Conservation (phyloP, 2,329 filamentous ascomycete genomes). For the Dactylellina drechsleri region DNA sequence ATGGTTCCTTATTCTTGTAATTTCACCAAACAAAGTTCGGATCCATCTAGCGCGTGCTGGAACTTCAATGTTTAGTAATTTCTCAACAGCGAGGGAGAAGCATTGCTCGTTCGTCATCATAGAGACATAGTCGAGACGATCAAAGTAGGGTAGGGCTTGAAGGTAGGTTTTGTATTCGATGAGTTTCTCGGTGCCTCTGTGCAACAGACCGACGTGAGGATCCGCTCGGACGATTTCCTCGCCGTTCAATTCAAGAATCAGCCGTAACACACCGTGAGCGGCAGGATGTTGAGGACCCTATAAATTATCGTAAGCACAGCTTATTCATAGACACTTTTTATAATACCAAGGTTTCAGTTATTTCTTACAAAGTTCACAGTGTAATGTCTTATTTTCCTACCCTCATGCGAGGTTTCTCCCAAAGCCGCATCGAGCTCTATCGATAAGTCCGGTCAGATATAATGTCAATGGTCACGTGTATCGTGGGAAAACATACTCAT, state of each 20-base stretch:
- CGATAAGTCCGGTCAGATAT: constrained; percentile 60
- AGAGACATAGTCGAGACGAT: constrained; percentile 97
- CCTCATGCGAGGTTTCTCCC: constrained; percentile 64
- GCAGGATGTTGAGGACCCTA: constrained; percentile 93
- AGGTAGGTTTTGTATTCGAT: constrained; percentile 99
- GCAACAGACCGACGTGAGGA: constrained; percentile 94
- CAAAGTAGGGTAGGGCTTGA: constrained; percentile 97
- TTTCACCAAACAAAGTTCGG: constrained; percentile 91
- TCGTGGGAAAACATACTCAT: constrained; percentile 64
- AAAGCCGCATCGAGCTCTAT: constrained; percentile 59
- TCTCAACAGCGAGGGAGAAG: constrained; percentile 94
- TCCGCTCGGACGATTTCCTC: constrained; percentile 97
- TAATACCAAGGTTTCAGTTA: background rate
- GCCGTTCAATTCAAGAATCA: constrained; percentile 97
- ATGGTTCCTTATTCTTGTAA: constrained; percentile 94
- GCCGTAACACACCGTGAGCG: constrained; percentile 94
- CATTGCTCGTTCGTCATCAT: constrained; percentile 99
- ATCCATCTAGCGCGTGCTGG: constrained; percentile 97
- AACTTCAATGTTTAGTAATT: constrained; percentile 95
- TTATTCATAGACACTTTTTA: no score
- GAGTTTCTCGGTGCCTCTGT: constrained; percentile 98
- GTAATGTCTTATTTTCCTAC: constrained; percentile 95
- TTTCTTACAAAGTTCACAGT: constrained; percentile 84
- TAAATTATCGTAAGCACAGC: background rate
- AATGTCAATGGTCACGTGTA: constrained; percentile 61